phyloP scores from a whole-genome alignment of 2,329 filamentous ascomycete genomes.

The Fulvia fulva region DNA sequence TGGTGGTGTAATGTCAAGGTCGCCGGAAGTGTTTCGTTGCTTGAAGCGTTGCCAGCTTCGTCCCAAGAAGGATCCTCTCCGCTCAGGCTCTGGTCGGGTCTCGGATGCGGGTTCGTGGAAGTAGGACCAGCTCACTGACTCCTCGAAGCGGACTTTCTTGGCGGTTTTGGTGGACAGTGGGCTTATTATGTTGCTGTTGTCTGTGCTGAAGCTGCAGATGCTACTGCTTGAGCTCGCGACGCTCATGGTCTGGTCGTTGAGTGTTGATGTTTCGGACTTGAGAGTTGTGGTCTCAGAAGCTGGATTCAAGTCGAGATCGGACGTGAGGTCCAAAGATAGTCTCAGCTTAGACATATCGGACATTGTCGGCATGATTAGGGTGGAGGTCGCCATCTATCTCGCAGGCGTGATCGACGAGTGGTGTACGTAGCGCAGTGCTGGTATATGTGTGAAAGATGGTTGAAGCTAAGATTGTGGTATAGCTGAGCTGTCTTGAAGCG shows the following conservation, averaged over 20 bases:
- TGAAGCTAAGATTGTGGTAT: neutral
- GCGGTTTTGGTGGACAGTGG: neutral
- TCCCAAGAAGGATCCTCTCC: constrained; percentile 3
- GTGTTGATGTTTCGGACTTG: constrained; percentile 1
- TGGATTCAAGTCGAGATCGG: constrained; percentile 1
- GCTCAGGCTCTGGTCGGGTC: neutral
- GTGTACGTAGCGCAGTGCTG: neutral
- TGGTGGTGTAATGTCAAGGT: neutral
- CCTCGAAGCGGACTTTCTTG: constrained; percentile 14
- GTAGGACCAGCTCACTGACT: constrained; percentile 14
- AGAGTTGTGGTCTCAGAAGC: constrained; percentile 9
- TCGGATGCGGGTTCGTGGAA: constrained; percentile 5
- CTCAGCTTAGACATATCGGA: constrained; percentile 1
- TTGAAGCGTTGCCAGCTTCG: constrained; percentile 12
- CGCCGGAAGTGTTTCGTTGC: constrained; percentile 7
- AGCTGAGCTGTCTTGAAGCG: neutral
- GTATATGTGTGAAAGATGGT: neutral
- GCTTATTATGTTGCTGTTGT: constrained; percentile 4
- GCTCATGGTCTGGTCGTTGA: constrained; percentile 10
- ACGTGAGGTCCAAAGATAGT: constrained; percentile 3
- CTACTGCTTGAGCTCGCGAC: constrained; percentile 7
- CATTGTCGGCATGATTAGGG: neutral
- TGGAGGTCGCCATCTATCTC: neutral
- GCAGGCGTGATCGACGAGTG: neutral
- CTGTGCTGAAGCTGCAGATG: constrained; percentile 12